These are phyloP conservation scores for Fusarium sp. DNA, from an alignment of 2,329 filamentous ascomycete genomes.

Conservation along the genomic window DNA sequence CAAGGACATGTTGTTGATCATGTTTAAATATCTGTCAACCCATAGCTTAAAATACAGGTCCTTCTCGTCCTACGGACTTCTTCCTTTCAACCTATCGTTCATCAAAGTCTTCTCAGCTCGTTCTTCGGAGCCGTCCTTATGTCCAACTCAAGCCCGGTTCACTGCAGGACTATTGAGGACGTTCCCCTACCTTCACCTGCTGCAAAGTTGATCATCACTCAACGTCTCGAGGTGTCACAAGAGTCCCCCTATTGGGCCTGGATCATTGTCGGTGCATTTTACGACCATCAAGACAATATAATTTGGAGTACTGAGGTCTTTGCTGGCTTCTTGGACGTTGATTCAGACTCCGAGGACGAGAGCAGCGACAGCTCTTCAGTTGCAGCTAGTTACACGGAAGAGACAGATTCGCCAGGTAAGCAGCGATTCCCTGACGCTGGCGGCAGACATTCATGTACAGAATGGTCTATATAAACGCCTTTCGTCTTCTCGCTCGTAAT, in stretches of 20 bases:
- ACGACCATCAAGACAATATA: slow-evolving; percentile 56
- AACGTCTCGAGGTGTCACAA: slow-evolving; percentile 54
- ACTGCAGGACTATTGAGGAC: slow-evolving; percentile 47
- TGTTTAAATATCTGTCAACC: background rate
- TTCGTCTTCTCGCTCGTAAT: background rate
- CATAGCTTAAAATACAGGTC: slow-evolving; percentile 19
- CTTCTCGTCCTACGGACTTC: background rate
- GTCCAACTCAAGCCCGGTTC: slow-evolving; percentile 35
- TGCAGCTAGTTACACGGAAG: slow-evolving; percentile 21
- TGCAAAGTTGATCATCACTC: slow-evolving; percentile 60
- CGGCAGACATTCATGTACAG: slow-evolving; percentile 10
- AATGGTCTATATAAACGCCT: slow-evolving; percentile 26
- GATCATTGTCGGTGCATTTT: slow-evolving; percentile 63
- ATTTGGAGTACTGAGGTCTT: slow-evolving; percentile 64
- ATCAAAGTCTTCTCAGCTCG: slow-evolving; percentile 2
- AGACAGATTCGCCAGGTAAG: slow-evolving; percentile 39
- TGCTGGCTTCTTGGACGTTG: slow-evolving; percentile 49
- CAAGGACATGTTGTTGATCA: slow-evolving; percentile 16
- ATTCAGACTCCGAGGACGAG: slow-evolving; percentile 48
- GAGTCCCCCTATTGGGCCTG: slow-evolving; percentile 59
- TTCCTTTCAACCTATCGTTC: slow-evolving; percentile 3
- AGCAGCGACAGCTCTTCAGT: slow-evolving; percentile 26
- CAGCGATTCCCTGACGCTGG: slow-evolving; percentile 8
- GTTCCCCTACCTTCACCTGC: slow-evolving; percentile 60
- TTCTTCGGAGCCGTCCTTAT: slow-evolving; percentile 35